Base-by-base conservation (phyloP, 2,329 filamentous ascomycete species). In the Fusarium bulbicola region DNA sequence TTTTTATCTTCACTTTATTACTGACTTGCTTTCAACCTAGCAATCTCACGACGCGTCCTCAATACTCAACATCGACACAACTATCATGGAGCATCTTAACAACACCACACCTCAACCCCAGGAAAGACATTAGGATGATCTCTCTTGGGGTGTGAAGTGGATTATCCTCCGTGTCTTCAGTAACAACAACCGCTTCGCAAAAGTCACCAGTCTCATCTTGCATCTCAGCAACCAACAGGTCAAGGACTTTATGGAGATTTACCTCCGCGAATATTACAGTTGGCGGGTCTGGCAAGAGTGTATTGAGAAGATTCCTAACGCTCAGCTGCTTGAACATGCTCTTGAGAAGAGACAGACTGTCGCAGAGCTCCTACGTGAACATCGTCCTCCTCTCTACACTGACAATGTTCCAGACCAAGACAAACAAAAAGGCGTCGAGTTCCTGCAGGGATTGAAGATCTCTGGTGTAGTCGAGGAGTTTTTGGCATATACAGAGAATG, bases 71-170 rank as follows among this genome's bases (percentile, higher is more conserved):
- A 12, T 54, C 20, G 20, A 30, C 24, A 42, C 36, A 20, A 42
- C 34, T 13, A 30, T 18, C 20, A 54, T 54, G 50, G 50, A 42
- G 11, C 20, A 30, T 18, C 34, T 18, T 20, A 30, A 40, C 50
- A 40, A 8, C 26, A 40, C 24, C 24, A 26, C 46, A 28, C 28
- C 11, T 26, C 26, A 5, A 7, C 43, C 21, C 24, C 47, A 34
- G 24, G 24, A 21, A 34, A 21, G 36, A 36, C 45, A 28, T 26
- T 80, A 76, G 79, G 72, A 78, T 8, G 69, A 72, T 50, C 68
- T 80, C 20, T 57, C 63, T 12, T 68, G 73, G 49, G 78, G 79
- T 0, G 62, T 74, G 21, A 75, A 71, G 43, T 80, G 79, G 79
- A 45, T 73, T 20, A 75, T 80, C 7, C 53, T 80, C 40, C 72